A percentile compares a stretch with the other conserved stretches of the same genome.
Evolutionary conservation across 139 green algal species (phyloP).

Genomic region (Closterium sp.): DNA sequence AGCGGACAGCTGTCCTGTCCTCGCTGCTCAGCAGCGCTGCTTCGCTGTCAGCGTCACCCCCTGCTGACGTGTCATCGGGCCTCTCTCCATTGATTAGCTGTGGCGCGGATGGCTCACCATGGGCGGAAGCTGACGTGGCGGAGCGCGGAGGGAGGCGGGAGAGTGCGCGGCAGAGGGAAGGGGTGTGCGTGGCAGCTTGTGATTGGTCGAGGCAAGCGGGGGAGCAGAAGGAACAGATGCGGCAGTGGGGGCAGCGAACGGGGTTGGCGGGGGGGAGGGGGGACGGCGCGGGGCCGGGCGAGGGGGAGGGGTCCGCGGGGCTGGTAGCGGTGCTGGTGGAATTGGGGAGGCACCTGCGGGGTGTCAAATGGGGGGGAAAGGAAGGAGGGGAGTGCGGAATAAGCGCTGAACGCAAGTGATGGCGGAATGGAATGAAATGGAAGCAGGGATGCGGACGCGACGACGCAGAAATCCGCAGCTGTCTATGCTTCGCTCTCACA

Average conservation of each 20-base stretch:
- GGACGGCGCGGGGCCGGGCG: too few relatives aligned
- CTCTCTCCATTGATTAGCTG: background rate
- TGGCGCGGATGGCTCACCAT: background rate
- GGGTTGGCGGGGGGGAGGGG: background rate
- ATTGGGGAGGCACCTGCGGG: background rate
- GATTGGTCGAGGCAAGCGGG: background rate
- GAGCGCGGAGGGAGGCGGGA: background rate
- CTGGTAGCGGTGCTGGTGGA: background rate
- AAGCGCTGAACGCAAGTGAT: too few relatives aligned
- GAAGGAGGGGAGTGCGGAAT: background rate
- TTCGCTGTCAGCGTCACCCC: background rate
- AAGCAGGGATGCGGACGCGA: too few relatives aligned
- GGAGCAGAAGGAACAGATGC: background rate
- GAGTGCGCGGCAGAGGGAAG: background rate
- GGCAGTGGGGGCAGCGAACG: background rate
- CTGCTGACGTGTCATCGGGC: background rate
- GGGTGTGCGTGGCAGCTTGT: background rate
- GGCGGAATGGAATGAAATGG: too few relatives aligned
- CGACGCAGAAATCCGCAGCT: too few relatives aligned
- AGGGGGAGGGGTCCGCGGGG: background rate
- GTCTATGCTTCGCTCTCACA: too few relatives aligned
- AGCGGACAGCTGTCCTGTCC: background rate
- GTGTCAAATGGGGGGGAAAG: too few relatives aligned
- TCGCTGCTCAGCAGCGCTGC: background rate
- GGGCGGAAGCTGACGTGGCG: background rate